A percentile compares a stretch with the other conserved stretches of the same genome.
Conservation (phyloP, 306 rosid species). For the Castanea crenata region DNA sequence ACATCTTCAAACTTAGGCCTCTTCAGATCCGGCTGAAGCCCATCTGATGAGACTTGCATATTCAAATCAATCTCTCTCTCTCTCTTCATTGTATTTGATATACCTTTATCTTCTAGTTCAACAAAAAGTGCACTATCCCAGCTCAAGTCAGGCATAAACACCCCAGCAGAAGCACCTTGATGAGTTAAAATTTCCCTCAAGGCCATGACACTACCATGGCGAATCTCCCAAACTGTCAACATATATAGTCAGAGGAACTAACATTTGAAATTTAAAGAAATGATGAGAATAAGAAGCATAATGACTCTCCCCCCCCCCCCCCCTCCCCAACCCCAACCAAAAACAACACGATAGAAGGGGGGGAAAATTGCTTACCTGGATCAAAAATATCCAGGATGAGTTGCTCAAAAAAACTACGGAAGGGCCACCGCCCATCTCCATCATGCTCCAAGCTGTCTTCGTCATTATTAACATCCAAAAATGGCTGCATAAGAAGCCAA, state of each 20-base stretch:
- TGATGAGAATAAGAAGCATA: not conserved
- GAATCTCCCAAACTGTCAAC: slow-evolving; percentile 84
- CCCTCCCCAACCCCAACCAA: too few relatives aligned
- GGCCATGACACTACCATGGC: slow-evolving; percentile 98
- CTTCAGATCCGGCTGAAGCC: slow-evolving; percentile 51
- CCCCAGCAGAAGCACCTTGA: slow-evolving; percentile 95
- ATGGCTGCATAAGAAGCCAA: slow-evolving; percentile 40
- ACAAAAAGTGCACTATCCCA: slow-evolving; percentile 34
- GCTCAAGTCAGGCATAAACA: slow-evolving; percentile 50
- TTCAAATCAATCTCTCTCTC: slow-evolving; percentile 85
- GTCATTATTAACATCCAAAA: slow-evolving; percentile 43
- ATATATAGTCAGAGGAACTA: slow-evolving; percentile 21
- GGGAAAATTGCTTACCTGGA: slow-evolving; percentile 58
- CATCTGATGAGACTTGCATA: slow-evolving; percentile 56
- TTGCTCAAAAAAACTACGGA: slow-evolving; percentile 79
- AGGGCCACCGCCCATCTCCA: slow-evolving; percentile 88
- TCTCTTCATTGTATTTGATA: slow-evolving; percentile 52
- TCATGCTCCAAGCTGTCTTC: slow-evolving; percentile 71
- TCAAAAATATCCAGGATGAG: slow-evolving; percentile 91
- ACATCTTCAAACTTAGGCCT: slow-evolving; percentile 67
- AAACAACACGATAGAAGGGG: not conserved
- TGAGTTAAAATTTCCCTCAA: slow-evolving; percentile 90
- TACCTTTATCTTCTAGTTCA: slow-evolving; percentile 53
- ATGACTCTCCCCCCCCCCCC: not conserved
- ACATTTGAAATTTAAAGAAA: slow-evolving; percentile 1